These are phyloP conservation scores for Scedosporium apiospermum DNA, from an alignment of 2,329 filamentous ascomycete species.

Conservation along the genomic window DNA sequence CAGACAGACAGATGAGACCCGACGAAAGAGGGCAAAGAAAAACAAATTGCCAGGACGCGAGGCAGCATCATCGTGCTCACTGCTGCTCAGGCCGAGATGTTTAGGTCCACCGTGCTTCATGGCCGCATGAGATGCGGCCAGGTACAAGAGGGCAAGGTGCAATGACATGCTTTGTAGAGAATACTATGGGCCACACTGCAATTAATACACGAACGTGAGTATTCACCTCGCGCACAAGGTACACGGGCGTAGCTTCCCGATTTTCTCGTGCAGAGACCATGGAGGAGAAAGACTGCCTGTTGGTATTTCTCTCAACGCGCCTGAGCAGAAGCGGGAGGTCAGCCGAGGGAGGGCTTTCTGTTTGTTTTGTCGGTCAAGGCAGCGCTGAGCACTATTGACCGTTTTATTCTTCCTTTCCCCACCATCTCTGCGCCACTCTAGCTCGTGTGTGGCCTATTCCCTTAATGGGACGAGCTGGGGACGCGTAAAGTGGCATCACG, in stretches of 20 bases:
- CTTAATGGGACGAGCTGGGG: background rate
- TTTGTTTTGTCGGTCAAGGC: constrained; percentile 22
- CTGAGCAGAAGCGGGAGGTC: constrained; percentile 9
- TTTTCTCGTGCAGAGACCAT: background rate
- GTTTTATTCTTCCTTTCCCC: constrained; percentile 19
- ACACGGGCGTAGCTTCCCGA: background rate
- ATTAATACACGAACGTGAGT: background rate
- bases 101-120: constrained; percentile 17
- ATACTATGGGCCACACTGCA: background rate
- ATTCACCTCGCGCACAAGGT: background rate
- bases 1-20: background rate
- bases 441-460: background rate
- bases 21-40: background rate
- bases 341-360: constrained; percentile 15
- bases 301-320: constrained; percentile 6
- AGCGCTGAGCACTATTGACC: background rate
- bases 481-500: background rate
- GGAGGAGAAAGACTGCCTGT: background rate
- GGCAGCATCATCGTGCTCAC: too few relatives aligned
- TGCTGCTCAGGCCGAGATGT: constrained; percentile 1
- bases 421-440: constrained; percentile 8
- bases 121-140: constrained; percentile 10
- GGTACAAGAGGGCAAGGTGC: constrained; percentile 3
- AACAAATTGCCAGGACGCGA: background rate
- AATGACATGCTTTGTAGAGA: background rate